phyloP scores from a whole-genome alignment of 2,329 filamentous ascomycete genomes.

The Colletotrichum liaoningense region DNA sequence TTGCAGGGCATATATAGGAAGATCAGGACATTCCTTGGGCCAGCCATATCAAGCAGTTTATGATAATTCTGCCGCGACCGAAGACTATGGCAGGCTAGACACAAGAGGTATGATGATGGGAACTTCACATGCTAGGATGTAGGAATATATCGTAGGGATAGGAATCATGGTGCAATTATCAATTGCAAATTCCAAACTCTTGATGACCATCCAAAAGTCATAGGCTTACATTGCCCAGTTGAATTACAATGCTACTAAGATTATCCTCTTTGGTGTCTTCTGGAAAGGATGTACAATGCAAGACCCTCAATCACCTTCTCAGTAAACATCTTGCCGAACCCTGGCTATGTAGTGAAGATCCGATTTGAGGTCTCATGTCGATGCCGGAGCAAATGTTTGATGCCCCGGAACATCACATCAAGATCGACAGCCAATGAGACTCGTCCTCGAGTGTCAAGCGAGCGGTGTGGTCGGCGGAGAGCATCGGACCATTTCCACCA shows the following conservation, averaged over 20 bases:
- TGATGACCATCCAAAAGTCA: accelerated
- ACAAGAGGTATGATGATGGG: neutral
- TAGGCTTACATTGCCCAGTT: too few relatives aligned
- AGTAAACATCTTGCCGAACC: neutral
- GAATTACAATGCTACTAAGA: too few relatives aligned
- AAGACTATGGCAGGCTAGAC: neutral
- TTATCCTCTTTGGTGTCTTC: neutral
- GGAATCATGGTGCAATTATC: neutral
- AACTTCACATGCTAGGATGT: neutral
- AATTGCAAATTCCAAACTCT: neutral
- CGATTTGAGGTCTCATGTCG: neutral
- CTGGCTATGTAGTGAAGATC: neutral
- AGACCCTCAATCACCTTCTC: neutral
- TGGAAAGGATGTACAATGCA: neutral
- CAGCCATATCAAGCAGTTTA: neutral
- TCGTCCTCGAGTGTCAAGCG: neutral
- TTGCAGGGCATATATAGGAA: neutral
- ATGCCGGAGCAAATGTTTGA: neutral
- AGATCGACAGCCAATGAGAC: too few relatives aligned
- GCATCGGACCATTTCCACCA: too few relatives aligned
- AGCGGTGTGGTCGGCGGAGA: neutral
- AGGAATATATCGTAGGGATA: neutral
- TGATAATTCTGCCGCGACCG: neutral
- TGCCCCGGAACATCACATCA: too few relatives aligned
- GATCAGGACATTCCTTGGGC: neutral